Evolutionary conservation across 208 protist genomes (phyloP).

Genomic region (Trypanosoma theileri): DNA sequence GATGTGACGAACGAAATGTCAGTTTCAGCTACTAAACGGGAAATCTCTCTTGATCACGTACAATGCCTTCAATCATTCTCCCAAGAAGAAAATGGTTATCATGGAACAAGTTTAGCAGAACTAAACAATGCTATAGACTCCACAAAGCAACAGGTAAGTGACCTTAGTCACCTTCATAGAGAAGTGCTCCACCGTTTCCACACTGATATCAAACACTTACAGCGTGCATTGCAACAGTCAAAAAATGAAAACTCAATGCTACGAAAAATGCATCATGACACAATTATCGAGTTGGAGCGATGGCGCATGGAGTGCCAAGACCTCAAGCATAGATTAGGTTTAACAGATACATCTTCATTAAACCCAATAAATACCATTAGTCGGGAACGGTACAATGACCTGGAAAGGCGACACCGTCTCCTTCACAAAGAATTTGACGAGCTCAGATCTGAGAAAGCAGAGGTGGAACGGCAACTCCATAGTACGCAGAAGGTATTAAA

Average conservation of each 20-base stretch:
- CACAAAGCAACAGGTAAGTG: neutral
- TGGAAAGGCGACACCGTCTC: conserved; percentile 20
- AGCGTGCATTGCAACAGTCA: conserved; percentile 15
- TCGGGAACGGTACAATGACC: conserved; percentile 22
- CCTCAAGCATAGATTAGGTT: conserved; percentile 13
- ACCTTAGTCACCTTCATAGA: neutral
- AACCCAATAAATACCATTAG: conserved; percentile 6
- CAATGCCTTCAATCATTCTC: too few relatives aligned
- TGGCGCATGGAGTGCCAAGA: conserved; percentile 23
- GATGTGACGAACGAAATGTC: too few relatives aligned
- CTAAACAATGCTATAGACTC: too few relatives aligned
- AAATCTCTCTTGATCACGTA: too few relatives aligned
- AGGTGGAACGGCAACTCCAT: conserved; percentile 11
- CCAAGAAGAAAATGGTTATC: too few relatives aligned
- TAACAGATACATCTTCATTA: neutral
- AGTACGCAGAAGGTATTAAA: conserved; percentile 5
- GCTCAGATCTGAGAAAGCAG: conserved; percentile 13
- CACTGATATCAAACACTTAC: conserved; percentile 14
- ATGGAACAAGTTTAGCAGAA: too few relatives aligned
- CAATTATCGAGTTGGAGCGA: conserved; percentile 21
- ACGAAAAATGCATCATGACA: conserved; percentile 24
- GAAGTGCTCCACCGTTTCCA: neutral
- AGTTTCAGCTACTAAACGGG: too few relatives aligned
- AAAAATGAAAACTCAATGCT: conserved; percentile 9
- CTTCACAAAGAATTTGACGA: conserved; percentile 28